phyloP scores from a whole-genome alignment of 805 yeast genomes.

The Starmerella gropengiesseri region DNA sequence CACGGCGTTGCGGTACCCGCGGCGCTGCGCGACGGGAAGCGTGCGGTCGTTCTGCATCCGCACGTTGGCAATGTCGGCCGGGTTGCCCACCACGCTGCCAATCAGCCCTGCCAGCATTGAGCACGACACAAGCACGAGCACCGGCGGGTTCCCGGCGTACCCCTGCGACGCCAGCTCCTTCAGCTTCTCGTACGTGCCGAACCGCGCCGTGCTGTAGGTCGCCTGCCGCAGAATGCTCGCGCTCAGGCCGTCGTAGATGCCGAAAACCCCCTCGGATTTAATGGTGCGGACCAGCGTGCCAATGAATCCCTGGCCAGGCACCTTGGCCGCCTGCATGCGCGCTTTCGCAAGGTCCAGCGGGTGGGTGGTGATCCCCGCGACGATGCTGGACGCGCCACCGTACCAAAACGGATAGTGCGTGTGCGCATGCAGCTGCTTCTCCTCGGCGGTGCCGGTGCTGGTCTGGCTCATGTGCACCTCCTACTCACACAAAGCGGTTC shows the following conservation, averaged over 20 bases:
- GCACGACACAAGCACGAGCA: slow-evolving; percentile 53
- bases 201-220: slow-evolving; percentile 75
- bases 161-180: slow-evolving; percentile 37
- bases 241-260: slow-evolving; percentile 69
- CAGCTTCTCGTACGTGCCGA: slow-evolving; percentile 72
- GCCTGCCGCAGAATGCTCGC: slow-evolving; percentile 80
- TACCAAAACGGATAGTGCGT: slow-evolving; percentile 31
- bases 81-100: slow-evolving; percentile 82
- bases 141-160: slow-evolving; percentile 38
- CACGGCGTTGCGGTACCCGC: slow-evolving; percentile 66
- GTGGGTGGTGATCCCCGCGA: slow-evolving; percentile 40
- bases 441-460: not conserved
- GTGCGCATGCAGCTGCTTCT: not conserved
- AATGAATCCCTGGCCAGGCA: slow-evolving; percentile 52
- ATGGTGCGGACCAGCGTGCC: slow-evolving; percentile 52
- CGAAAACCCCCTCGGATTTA: slow-evolving; percentile 48
- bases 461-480: slow-evolving; percentile 3
- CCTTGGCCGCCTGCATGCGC: slow-evolving; percentile 65
- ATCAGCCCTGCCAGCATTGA: slow-evolving; percentile 78
- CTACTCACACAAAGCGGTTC: no score
- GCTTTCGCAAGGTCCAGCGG: slow-evolving; percentile 84
- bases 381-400: slow-evolving; percentile 35
- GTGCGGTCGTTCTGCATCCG: slow-evolving; percentile 85
- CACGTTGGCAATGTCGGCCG: slow-evolving; percentile 76
- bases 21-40: slow-evolving; percentile 49